Conservation (phyloP, 148 eudicot genomes). For the Amaranthus palmeri region DNA sequence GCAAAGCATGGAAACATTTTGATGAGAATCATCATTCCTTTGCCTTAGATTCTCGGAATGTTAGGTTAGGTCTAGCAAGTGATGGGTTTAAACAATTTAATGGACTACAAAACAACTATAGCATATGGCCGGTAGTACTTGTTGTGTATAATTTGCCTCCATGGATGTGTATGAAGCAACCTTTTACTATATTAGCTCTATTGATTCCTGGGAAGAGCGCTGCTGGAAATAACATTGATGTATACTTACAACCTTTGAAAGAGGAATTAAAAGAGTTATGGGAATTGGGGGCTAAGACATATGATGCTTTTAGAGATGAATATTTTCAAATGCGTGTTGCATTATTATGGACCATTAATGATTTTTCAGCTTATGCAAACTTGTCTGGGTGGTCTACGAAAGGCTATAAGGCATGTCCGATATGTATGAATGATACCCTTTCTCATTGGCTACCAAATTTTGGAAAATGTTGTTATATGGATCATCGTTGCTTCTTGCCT, state of each 20-base stretch:
- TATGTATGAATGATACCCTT: not conserved
- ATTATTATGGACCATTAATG: slow-evolving; percentile 24
- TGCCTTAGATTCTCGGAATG: slow-evolving; percentile 8
- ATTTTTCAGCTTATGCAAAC: slow-evolving; percentile 8
- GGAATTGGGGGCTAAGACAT: too few species aligned
- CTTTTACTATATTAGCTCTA: too few species aligned
- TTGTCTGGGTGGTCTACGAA: slow-evolving; percentile 7
- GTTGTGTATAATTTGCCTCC: too few species aligned
- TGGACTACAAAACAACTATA: slow-evolving; percentile 11
- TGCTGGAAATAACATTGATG: too few species aligned
- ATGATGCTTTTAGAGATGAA: too few species aligned
- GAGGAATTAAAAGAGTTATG: too few species aligned
- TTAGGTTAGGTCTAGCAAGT: slow-evolving; percentile 23
- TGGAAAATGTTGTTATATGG: slow-evolving; percentile 8
- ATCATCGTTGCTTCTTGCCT: slow-evolving; percentile 1
- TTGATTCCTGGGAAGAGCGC: too few species aligned
- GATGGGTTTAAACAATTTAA: slow-evolving; percentile 28
- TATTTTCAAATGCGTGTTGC: too few species aligned
- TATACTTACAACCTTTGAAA: too few species aligned
- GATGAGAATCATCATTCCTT: not conserved
- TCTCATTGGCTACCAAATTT: not conserved
- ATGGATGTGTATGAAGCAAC: too few species aligned
- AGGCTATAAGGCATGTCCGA: slow-evolving; percentile 6
- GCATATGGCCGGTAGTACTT: slow-evolving; percentile 31
- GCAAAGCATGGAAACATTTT: slow-evolving; percentile 26